A percentile compares a stretch with the other conserved stretches of the same genome.
Evolutionary conservation across 1,139 yeast species (phyloP).

Genomic region (Scheffersomyces insectosa): DNA sequence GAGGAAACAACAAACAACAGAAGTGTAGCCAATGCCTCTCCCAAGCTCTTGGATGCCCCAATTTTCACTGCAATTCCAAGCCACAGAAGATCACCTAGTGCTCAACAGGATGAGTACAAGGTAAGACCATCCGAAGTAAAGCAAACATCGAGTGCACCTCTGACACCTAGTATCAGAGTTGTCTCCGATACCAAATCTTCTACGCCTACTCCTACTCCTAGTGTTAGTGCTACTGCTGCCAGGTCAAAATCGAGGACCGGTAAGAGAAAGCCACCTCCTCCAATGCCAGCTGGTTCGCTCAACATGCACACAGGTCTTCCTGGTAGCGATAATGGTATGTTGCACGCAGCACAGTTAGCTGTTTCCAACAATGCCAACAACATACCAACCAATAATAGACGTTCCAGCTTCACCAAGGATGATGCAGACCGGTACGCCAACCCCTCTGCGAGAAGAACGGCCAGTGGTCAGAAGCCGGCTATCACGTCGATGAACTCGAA

Average conservation of each 20-base stretch:
- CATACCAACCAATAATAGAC: conserved; percentile 27
- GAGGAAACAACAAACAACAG: not conserved
- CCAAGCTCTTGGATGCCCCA: conserved; percentile 10
- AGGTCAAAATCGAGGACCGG: conserved; percentile 13
- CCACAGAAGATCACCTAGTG: not conserved
- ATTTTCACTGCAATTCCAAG: not conserved
- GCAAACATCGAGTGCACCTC: conserved; percentile 3
- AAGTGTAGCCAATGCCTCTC: conserved; percentile 1
- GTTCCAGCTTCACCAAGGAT: conserved; percentile 42
- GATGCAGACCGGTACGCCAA: conserved; percentile 9
- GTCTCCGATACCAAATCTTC: not conserved
- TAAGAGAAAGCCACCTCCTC: conserved; percentile 42
- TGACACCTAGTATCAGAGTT: conserved; percentile 4
- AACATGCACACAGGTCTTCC: conserved; percentile 40
- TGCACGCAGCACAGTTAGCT: conserved; percentile 49
- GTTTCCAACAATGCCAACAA: conserved; percentile 36
- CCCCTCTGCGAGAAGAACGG: conserved; percentile 5
- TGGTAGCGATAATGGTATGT: conserved; percentile 25
- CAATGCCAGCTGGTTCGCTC: conserved; percentile 20
- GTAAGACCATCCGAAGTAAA: not conserved
- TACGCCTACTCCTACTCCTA: too few relatives aligned
- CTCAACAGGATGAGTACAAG: not conserved
- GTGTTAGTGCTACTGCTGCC: conserved; percentile 8
- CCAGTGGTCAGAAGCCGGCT: conserved; percentile 11
- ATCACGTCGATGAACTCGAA: conserved; percentile 46